Evolutionary conservation across 495 filamentous ascomycete species (phyloP).

Genomic region (Xylaria sp.): DNA sequence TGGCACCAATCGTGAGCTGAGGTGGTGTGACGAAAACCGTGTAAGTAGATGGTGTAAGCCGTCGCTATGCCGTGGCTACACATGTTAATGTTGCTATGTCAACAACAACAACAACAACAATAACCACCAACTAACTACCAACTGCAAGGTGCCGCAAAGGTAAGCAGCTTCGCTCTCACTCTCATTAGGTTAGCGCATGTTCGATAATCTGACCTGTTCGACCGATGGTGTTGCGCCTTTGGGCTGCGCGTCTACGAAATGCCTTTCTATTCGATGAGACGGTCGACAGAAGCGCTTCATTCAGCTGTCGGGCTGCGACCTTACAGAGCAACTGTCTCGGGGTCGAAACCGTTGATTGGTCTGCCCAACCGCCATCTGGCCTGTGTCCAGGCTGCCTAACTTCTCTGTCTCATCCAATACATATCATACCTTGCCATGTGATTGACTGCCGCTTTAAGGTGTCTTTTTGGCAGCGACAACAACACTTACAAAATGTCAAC

Average conservation of each 20-base stretch:
- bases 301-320: neutral
- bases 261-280: neutral
- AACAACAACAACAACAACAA: neutral
- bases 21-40: constrained; percentile 19
- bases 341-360: neutral
- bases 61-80: neutral
- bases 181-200: constrained; percentile 10
- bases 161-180: too few species aligned
- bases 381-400: neutral
- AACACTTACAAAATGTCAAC: neutral
- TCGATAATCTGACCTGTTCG: neutral
- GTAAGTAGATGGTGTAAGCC: constrained; percentile 7
- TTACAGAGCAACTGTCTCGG: neutral
- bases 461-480: neutral
- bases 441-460: neutral
- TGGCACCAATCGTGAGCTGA: constrained; percentile 27
- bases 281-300: neutral
- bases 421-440: neutral
- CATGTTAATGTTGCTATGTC: neutral
- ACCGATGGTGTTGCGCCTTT: constrained; percentile 8
- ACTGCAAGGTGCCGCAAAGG: neutral
- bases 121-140: too few species aligned
- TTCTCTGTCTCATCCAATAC: neutral
- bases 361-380: constrained; percentile 12
- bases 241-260: constrained; percentile 3